Evolutionary conservation across 1,284 basidiomycete species (phyloP).

Genomic region (Austropuccinia psidii): DNA sequence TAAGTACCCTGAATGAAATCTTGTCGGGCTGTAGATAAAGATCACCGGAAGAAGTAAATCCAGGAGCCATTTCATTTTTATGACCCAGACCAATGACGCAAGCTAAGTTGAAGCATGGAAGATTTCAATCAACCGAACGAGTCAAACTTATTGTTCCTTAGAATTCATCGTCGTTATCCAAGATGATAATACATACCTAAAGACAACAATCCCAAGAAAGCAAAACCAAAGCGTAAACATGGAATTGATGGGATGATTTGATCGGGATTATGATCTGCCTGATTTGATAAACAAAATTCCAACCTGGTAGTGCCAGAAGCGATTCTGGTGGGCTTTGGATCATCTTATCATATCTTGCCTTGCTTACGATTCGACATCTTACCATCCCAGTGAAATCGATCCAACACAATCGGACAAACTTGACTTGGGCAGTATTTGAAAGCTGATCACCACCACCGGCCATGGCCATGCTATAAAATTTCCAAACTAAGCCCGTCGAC

Average conservation of each 20-base stretch:
- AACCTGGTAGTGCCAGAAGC: conserved; percentile 24
- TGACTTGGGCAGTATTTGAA: background rate
- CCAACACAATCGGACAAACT: conserved; percentile 32
- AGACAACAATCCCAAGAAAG: too few species aligned
- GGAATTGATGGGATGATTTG: too few species aligned
- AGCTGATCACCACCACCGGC: background rate
- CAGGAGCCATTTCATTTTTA: conserved; percentile 26
- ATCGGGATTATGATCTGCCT: too few species aligned
- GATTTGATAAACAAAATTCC: too few species aligned
- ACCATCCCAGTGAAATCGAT: conserved; percentile 31
- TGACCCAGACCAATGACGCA: conserved; percentile 32
- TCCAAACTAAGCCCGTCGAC: too few species aligned
- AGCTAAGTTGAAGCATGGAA: too few species aligned
- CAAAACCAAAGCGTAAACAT: too few species aligned
- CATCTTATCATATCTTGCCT: conserved; percentile 32
- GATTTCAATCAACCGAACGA: too few species aligned
- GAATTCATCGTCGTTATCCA: too few species aligned
- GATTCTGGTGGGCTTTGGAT: conserved; percentile 27
- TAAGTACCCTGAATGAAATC: conserved; percentile 30
- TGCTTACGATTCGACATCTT: conserved; percentile 25
- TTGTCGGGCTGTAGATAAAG: conserved; percentile 36
- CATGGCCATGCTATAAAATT: too few species aligned
- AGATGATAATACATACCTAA: too few species aligned
- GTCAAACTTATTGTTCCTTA: too few species aligned
- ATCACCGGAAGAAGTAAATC: conserved; percentile 27